phyloP scores from a whole-genome alignment of 805 yeast genomes.

The Saccharomycopsis sp. region DNA sequence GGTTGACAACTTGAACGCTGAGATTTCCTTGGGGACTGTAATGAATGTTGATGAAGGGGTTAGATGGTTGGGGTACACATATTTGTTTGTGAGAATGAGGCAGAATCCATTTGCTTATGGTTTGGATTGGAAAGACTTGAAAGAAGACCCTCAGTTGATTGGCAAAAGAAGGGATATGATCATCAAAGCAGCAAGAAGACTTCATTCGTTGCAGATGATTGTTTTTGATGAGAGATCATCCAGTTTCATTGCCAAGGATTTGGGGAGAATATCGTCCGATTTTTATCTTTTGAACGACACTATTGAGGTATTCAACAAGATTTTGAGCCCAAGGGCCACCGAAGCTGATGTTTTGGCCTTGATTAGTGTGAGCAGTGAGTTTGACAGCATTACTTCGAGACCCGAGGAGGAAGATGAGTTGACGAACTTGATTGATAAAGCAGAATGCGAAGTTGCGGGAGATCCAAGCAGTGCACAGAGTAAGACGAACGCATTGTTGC shows the following conservation, averaged over 20 bases:
- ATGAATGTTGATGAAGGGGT: conserved; percentile 92
- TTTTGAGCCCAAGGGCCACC: conserved; percentile 75
- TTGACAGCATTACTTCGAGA: conserved; percentile 80
- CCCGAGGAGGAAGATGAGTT: conserved; percentile 81
- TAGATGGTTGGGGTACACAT: conserved; percentile 97
- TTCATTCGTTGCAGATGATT: conserved; percentile 89
- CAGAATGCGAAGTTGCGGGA: conserved; percentile 79
- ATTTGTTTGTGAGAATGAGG: conserved; percentile 87
- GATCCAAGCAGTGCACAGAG: conserved; percentile 68
- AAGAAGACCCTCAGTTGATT: conserved; percentile 72
- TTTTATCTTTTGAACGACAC: conserved; percentile 79
- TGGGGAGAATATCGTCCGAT: conserved; percentile 92
- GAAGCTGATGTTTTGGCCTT: conserved; percentile 88
- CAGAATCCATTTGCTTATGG: conserved; percentile 92
- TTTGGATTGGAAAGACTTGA: conserved; percentile 75
- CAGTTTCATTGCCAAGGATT: conserved; percentile 73
- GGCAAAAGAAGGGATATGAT: conserved; percentile 71
- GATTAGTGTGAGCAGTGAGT: conserved; percentile 88
- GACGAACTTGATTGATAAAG: conserved; percentile 44
- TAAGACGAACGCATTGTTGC: conserved; percentile 79
- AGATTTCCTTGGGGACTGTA: conserved; percentile 89
- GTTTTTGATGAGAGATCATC: conserved; percentile 80
- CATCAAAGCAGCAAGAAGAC: conserved; percentile 65
- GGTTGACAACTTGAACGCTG: conserved; percentile 93
- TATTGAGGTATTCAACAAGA: conserved; percentile 80